These are phyloP conservation scores for Litchi chinensis DNA, from an alignment of 345 rosid genomes.

Conservation along the genomic window DNA sequence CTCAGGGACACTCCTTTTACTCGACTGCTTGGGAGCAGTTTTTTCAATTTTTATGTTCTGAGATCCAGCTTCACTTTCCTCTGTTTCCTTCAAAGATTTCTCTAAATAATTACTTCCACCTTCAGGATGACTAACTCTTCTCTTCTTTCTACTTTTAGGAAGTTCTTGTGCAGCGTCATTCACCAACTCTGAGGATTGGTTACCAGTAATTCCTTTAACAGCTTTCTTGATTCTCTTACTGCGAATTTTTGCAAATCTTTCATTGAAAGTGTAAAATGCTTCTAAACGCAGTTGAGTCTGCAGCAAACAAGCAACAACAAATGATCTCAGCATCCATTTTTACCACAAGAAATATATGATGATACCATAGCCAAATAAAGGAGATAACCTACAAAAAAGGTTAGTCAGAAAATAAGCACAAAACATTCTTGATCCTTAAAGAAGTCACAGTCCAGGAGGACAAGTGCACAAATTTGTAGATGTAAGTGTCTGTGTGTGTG, in stretches of 20 bases:
- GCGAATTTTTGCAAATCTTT: constrained; percentile 94
- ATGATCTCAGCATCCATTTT: constrained; percentile 28
- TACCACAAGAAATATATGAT: constrained; percentile 11
- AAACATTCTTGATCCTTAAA: neutral
- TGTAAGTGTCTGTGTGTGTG: neutral
- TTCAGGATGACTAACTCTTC: constrained; percentile 25
- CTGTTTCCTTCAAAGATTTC: constrained; percentile 30
- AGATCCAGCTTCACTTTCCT: constrained; percentile 33
- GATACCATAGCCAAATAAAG: neutral
- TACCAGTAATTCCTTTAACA: constrained; percentile 82
- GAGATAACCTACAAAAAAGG: neutral
- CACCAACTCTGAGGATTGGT: constrained; percentile 42
- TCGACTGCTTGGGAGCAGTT: constrained; percentile 38
- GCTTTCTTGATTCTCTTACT: constrained; percentile 90
- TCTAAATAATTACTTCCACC: constrained; percentile 35
- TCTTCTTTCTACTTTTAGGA: constrained; percentile 46
- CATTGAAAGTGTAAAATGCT: constrained; percentile 94
- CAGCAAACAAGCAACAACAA: constrained; percentile 25
- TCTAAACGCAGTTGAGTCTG: constrained; percentile 95
- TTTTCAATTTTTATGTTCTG: constrained; percentile 35
- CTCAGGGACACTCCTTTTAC: constrained; percentile 32
- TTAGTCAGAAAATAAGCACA: neutral
- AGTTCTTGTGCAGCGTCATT: constrained; percentile 45
- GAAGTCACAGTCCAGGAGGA: neutral
- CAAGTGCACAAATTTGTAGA: neutral